Percentiles rank a stretch among this genome's conserved stretches.
Evolutionary conservation across 1,139 yeast species (phyloP).

Genomic region (Blastobotrys apis): DNA sequence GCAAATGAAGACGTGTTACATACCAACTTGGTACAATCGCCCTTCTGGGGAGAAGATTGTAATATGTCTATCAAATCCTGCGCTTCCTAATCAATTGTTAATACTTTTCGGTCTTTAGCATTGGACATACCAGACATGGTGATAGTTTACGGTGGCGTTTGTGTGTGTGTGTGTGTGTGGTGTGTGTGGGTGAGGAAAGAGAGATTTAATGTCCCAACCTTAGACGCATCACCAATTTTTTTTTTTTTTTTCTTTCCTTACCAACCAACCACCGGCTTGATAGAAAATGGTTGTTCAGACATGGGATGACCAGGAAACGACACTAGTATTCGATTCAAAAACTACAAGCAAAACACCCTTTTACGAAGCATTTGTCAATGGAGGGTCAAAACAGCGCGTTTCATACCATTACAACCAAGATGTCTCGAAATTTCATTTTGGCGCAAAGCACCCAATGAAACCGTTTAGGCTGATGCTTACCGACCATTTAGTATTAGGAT

Average conservation of each 20-base stretch:
- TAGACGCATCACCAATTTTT: background rate
- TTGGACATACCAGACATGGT: constrained; percentile 15
- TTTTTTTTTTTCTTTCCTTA: background rate
- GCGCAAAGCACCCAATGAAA: constrained; percentile 95
- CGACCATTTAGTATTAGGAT: constrained; percentile 82
- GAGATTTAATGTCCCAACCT: background rate
- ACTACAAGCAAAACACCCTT: constrained; percentile 57
- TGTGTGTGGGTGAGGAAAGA: background rate
- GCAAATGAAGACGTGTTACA: constrained; percentile 13
- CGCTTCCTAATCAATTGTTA: constrained; percentile 31
- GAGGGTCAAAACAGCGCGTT: constrained; percentile 43
- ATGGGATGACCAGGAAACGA: constrained; percentile 28
- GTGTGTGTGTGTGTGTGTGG: constrained; percentile 1
- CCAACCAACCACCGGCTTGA: background rate
- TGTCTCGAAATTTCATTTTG: constrained; percentile 78
- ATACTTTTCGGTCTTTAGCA: background rate
- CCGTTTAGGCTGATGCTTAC: constrained; percentile 95
- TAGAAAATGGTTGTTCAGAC: constrained; percentile 28
- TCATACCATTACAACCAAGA: constrained; percentile 87
- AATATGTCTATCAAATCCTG: constrained; percentile 97
- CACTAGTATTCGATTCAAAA: constrained; percentile 48
- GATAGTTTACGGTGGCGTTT: background rate
- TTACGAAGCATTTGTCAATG: constrained; percentile 41
- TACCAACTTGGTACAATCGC: constrained; percentile 85
- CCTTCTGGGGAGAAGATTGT: constrained; percentile 99